Evolutionary conservation across 129 eudicot species (phyloP).

Genomic region (Saposhnikovia divaricata): DNA sequence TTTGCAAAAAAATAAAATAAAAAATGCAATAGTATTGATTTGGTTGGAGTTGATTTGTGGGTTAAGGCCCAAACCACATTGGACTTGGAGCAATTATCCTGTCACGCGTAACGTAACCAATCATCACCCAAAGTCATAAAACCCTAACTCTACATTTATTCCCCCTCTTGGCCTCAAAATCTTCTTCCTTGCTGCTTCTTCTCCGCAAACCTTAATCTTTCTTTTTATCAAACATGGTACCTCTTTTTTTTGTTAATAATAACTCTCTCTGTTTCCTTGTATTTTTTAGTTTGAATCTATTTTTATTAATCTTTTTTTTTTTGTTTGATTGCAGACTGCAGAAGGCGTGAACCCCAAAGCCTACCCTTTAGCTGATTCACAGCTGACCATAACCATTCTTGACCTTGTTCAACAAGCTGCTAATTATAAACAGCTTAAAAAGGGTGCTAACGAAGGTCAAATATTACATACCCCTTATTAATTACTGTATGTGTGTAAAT

Average conservation of each 20-base stretch:
- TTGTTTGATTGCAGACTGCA: conserved; percentile 22
- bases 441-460: conserved; percentile 61
- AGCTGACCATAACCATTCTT: conserved; percentile 41
- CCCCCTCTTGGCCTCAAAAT: not conserved
- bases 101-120: no score
- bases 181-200: not conserved
- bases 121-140: not conserved
- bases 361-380: conserved; percentile 55
- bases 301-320: no score
- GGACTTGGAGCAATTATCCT: no score
- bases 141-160: not conserved
- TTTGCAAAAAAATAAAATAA: no score
- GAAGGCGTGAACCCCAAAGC: conserved; percentile 54
- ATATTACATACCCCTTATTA: no score
- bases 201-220: conserved; percentile 3
- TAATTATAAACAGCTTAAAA: conserved; percentile 51
- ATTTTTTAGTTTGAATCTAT: not conserved
- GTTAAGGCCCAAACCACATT: no score
- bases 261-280: not conserved
- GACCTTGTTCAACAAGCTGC: conserved; percentile 60
- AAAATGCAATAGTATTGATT: no score
- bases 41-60: no score
- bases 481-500: no score
- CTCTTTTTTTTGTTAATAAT: no score
- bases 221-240: not conserved